Percentiles rank a stretch among this genome's conserved stretches.
Evolutionary conservation across 768 basidiomycete species (phyloP).

Genomic region (Agrocybe pediades): DNA sequence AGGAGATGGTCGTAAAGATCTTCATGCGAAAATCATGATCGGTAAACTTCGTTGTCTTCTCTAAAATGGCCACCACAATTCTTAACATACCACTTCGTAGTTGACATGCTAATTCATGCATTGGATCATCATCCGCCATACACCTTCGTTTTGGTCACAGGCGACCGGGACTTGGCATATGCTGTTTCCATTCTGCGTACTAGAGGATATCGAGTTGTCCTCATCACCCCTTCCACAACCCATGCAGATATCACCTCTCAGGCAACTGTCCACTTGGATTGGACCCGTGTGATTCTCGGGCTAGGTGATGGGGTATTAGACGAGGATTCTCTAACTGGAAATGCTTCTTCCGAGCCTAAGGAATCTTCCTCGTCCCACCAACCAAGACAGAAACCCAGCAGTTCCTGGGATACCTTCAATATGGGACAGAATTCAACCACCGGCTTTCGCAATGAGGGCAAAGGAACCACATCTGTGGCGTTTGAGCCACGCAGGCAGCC

Average conservation of each 20-base stretch:
- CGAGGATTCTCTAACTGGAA: not conserved
- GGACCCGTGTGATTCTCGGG: slow-evolving; percentile 22
- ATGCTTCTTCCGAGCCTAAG: not conserved
- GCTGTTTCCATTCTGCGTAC: slow-evolving; percentile 58
- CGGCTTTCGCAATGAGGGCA: not conserved
- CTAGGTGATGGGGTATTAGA: slow-evolving; percentile 5
- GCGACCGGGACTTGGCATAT: slow-evolving; percentile 69
- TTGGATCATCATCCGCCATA: slow-evolving; percentile 52
- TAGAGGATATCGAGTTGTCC: slow-evolving; percentile 52
- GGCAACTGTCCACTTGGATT: slow-evolving; percentile 55
- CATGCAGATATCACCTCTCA: slow-evolving; percentile 53
- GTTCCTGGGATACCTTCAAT: not conserved
- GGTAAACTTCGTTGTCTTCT: slow-evolving; percentile 16
- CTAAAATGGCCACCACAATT: not conserved
- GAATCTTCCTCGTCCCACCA: not conserved
- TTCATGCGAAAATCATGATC: slow-evolving; percentile 30
- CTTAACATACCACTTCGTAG: slow-evolving; percentile 29
- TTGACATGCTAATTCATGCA: slow-evolving; percentile 70
- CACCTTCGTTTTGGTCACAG: slow-evolving; percentile 65
- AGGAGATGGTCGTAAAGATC: slow-evolving; percentile 26
- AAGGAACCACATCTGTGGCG: not conserved
- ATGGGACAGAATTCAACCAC: too few relatives aligned
- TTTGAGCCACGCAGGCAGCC: not conserved
- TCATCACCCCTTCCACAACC: slow-evolving; percentile 44
- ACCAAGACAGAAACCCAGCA: not conserved